These are phyloP conservation scores for Bromus sterilis DNA, from an alignment of 176 grass and related monocot genomes.

Conservation along the genomic window DNA sequence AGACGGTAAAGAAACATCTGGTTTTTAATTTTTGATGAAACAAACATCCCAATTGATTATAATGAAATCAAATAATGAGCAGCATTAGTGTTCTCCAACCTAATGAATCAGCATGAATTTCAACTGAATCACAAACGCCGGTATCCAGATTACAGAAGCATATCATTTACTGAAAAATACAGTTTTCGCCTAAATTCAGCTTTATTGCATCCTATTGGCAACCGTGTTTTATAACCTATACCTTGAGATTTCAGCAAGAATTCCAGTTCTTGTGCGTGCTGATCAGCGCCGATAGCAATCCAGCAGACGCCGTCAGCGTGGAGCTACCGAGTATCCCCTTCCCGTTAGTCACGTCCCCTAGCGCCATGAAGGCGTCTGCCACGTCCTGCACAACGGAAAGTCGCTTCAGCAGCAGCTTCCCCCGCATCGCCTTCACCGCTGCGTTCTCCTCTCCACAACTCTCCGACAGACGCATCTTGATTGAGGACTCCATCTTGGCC, in stretches of 20 bases:
- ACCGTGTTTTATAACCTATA: conserved; percentile 8
- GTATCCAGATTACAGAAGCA: neutral
- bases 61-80: neutral
- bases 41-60: neutral
- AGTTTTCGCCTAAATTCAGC: neutral
- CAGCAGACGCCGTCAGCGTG: conserved; percentile 42
- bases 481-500: conserved; percentile 37
- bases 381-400: conserved; percentile 59
- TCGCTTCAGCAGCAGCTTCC: conserved; percentile 57
- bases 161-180: conserved; percentile 6
- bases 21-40: neutral
- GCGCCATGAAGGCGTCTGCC: conserved; percentile 64
- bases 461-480: conserved; percentile 13
- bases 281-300: conserved; percentile 59
- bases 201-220: conserved; percentile 23
- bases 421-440: conserved; percentile 20
- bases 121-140: neutral
- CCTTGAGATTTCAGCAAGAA: conserved; percentile 39
- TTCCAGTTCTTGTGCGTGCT: conserved; percentile 70
- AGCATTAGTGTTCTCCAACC: neutral
- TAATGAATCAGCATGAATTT: conserved; percentile 7
- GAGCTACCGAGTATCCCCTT: conserved; percentile 45
- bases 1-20: neutral
- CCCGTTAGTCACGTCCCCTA: conserved; percentile 47
- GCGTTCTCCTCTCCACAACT: conserved; percentile 23